Conservation (phyloP, 176 grass and related monocot genomes). For the Carex cristatella region DNA sequence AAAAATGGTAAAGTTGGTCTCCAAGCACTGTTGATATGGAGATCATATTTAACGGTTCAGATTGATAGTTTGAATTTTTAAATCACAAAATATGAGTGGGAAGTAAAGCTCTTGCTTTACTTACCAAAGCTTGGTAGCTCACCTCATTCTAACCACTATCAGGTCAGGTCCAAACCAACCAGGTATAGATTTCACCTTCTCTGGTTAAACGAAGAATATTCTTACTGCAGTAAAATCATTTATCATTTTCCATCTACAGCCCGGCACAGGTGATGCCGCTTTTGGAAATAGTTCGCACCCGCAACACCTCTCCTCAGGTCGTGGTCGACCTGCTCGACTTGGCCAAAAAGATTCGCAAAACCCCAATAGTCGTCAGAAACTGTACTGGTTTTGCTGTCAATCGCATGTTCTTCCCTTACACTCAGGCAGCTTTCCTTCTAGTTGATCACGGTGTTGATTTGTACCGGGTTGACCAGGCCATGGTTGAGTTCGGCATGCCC, state of each 20-base stretch:
- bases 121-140: too few relatives aligned
- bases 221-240: background rate
- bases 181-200: background rate
- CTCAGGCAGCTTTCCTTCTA: constrained; percentile 50
- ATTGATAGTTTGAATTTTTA: too few relatives aligned
- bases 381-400: constrained; percentile 77
- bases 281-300: constrained; percentile 82
- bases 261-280: constrained; percentile 77
- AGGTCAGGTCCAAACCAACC: background rate
- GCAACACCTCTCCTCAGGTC: constrained; percentile 57
- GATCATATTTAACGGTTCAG: too few relatives aligned
- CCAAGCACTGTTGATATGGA: too few relatives aligned
- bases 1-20: too few relatives aligned
- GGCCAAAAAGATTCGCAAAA: constrained; percentile 70
- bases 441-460: constrained; percentile 76
- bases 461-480: constrained; percentile 53
- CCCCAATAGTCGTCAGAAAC: constrained; percentile 73
- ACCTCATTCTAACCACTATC: background rate
- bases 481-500: constrained; percentile 81
- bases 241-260: constrained; percentile 31
- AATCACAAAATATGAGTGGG: too few relatives aligned
- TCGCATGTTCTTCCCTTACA: constrained; percentile 80
- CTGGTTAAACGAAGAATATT: background rate
- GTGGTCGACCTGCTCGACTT: constrained; percentile 65
- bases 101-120: too few relatives aligned